phyloP scores from a whole-genome alignment of 2,329 filamentous ascomycete genomes.

The Verticillium nonalfalfae region DNA sequence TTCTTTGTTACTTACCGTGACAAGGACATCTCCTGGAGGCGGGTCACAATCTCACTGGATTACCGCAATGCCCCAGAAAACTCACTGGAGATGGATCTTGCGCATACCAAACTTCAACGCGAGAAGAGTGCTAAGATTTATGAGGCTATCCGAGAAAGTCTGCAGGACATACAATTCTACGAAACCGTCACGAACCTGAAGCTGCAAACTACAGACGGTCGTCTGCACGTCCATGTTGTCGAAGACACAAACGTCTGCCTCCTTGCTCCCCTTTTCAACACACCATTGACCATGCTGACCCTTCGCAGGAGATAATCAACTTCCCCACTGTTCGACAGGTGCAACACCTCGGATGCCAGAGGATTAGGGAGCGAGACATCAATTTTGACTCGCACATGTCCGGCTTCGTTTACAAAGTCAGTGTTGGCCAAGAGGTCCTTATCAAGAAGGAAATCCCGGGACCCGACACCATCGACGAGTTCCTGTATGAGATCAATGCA shows the following conservation, averaged over 20 bases:
- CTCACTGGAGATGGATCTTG: slow-evolving; percentile 81
- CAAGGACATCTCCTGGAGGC: slow-evolving; percentile 69
- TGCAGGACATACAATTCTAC: slow-evolving; percentile 93
- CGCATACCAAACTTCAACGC: slow-evolving; percentile 71
- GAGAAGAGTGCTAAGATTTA: slow-evolving; percentile 94
- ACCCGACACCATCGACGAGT: slow-evolving; percentile 91
- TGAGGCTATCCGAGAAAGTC: slow-evolving; percentile 85
- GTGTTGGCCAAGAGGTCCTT: slow-evolving; percentile 57
- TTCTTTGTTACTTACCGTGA: slow-evolving; percentile 96
- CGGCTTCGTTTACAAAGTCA: slow-evolving; percentile 94
- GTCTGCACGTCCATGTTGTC: slow-evolving; percentile 94
- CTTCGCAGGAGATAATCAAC: slow-evolving; percentile 68
- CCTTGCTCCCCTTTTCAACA: background rate
- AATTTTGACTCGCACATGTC: slow-evolving; percentile 89
- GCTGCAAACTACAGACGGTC: slow-evolving; percentile 79
- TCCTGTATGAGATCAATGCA: slow-evolving; percentile 94
- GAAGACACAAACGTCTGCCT: slow-evolving; percentile 73
- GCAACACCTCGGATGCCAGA: slow-evolving; percentile 61
- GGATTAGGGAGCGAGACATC: slow-evolving; percentile 67
- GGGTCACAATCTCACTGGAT: slow-evolving; percentile 90
- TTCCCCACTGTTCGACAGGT: slow-evolving; percentile 73
- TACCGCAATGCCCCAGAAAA: slow-evolving; percentile 74
- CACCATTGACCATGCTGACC: slow-evolving; percentile 1
- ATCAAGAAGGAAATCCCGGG: slow-evolving; percentile 99
- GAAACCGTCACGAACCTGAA: slow-evolving; percentile 94